Percentiles rank a stretch among this genome's conserved stretches.
Conservation (phyloP, 345 rosid species). For the Litchi chinensis region DNA sequence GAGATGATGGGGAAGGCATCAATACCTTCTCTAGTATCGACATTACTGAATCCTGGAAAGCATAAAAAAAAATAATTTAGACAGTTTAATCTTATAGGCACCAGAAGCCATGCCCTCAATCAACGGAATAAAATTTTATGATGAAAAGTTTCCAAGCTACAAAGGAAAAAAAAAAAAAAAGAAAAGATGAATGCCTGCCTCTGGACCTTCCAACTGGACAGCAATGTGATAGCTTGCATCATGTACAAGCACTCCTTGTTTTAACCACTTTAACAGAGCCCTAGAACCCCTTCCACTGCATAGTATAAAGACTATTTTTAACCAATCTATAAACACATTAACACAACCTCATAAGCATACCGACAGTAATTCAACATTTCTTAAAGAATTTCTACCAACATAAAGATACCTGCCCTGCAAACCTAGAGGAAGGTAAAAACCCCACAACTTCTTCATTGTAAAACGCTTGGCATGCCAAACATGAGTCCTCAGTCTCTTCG, state of each 20-base stretch:
- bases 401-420: constrained; percentile 73
- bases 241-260: constrained; percentile 67
- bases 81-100: neutral
- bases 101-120: neutral
- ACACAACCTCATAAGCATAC: neutral
- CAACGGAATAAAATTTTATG: neutral
- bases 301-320: constrained; percentile 21
- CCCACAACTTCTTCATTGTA: constrained; percentile 81
- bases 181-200: constrained; percentile 52
- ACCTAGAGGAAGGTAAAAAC: constrained; percentile 85
- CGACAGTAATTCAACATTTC: neutral
- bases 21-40: constrained; percentile 56
- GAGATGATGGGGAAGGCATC: constrained; percentile 54
- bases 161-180: constrained; percentile 5
- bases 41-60: constrained; percentile 60
- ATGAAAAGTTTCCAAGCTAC: constrained; percentile 5
- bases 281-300: constrained; percentile 89
- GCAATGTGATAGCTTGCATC: constrained; percentile 72
- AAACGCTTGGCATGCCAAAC: constrained; percentile 95
- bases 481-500: constrained; percentile 88
- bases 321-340: neutral
- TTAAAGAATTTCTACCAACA: neutral
- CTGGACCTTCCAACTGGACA: constrained; percentile 73
- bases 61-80: neutral
- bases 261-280: constrained; percentile 74